Evolutionary conservation across 495 filamentous ascomycete genomes (phyloP), one percentile per base, ranked within the genome.

Genomic region (Saxophila tyrrhenica): DNA sequence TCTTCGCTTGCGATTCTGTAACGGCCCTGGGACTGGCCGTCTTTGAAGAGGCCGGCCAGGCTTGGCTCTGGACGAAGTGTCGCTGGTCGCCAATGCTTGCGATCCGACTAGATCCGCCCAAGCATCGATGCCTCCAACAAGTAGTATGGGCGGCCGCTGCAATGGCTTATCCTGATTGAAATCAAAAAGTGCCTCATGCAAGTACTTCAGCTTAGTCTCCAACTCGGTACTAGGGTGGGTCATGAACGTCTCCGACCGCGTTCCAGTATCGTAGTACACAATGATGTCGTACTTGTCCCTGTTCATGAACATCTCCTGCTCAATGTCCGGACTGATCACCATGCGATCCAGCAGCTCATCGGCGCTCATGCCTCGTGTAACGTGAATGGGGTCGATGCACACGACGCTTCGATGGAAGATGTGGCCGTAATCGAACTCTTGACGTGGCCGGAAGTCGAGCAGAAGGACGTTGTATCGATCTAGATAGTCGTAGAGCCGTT

Each of bases 341-440:
- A 96, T 77, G 25, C 84, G 82, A 50, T 95, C 86, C 52, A 79
- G 80, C 16, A 99, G 76, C 50, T 96, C 79, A 48, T 89, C 84
- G 10, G 87, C 91, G 0, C 90, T 95, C 42, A 94, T 84, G 43
- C 88, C 83, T 39, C 78, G 74, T 49, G 84, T 78, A 54, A 87
- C 65, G 15, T 78, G 78, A 39, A 89, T 79, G n/a, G 91, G 88
- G 62, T 99, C 92, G 48, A 97, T 76, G 68, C 91, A 97, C 42
- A 97, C 85, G 29, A 90, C 84, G 9, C 78, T 84, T 49, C 79
- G 78, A 9, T 82, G 80, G 71, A 80, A 82, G 41, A 99, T 87
- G 62, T 99, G 94, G 1, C 92, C 92, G 38, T 78, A 72, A 59
- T 96, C 89, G 64, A 85, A 99, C 29, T 86, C 77, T 39, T 86